Evolutionary conservation across 352 stramenopile species (phyloP).

Genomic region (Globisporangium nagaii): DNA sequence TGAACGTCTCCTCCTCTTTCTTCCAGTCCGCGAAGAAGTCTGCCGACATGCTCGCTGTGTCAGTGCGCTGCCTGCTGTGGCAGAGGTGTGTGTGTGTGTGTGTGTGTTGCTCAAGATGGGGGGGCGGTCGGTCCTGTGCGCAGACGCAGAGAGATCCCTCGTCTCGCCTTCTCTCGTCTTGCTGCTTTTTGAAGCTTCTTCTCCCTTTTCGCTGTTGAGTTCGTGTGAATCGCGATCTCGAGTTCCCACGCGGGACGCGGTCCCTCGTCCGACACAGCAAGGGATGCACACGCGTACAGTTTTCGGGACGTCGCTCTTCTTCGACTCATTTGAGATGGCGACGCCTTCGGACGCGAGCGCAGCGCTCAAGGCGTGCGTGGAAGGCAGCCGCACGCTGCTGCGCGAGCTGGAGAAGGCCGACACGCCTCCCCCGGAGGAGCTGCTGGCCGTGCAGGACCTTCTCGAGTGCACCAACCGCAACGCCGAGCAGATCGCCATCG

Average conservation of each 20-base stretch:
- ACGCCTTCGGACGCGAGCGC: not conserved
- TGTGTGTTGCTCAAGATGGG: not conserved
- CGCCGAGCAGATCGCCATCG: constrained; percentile 55
- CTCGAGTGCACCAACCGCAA: constrained; percentile 69
- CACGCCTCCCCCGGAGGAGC: constrained; percentile 30
- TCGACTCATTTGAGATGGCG: too few relatives aligned
- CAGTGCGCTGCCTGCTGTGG: constrained; percentile 5
- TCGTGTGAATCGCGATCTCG: too few relatives aligned
- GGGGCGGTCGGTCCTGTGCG: too few relatives aligned
- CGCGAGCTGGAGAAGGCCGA: constrained; percentile 22
- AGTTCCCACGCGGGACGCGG: too few relatives aligned
- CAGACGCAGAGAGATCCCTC: too few relatives aligned
- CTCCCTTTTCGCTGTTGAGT: too few relatives aligned
- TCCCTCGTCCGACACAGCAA: too few relatives aligned
- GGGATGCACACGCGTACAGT: too few relatives aligned
- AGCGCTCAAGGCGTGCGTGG: constrained; percentile 19
- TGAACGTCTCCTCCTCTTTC: constrained; percentile 59
- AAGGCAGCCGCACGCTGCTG: constrained; percentile 27
- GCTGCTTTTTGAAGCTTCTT: too few relatives aligned
- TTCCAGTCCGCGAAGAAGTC: constrained; percentile 88
- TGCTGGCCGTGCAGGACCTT: constrained; percentile 54
- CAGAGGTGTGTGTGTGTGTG: not conserved
- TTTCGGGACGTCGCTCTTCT: too few relatives aligned
- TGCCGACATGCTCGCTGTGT: constrained; percentile 68
- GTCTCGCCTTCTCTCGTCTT: too few relatives aligned